phyloP scores from a whole-genome alignment of 306 rosid species.

The Fragaria ananassa region DNA sequence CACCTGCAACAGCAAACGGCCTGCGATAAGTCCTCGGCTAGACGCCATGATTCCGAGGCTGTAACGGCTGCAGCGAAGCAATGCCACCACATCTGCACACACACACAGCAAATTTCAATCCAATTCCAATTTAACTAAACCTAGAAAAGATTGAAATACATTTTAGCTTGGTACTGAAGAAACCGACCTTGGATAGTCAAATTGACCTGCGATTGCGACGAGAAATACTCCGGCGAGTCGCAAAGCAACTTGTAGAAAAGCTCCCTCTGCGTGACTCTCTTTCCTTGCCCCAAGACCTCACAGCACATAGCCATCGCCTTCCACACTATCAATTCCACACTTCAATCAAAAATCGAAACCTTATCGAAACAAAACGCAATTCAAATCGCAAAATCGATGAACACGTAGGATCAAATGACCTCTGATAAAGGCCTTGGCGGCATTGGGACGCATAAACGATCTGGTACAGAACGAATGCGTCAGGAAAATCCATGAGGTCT shows the following conservation, averaged over 20 bases:
- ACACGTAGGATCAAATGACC: slow-evolving; percentile 23
- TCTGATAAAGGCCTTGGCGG: slow-evolving; percentile 71
- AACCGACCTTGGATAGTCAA: slow-evolving; percentile 77
- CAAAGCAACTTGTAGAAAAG: slow-evolving; percentile 82
- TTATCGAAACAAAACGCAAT: neutral
- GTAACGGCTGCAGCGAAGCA: slow-evolving; percentile 84
- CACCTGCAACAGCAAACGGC: slow-evolving; percentile 74
- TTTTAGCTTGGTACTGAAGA: neutral
- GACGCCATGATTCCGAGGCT: slow-evolving; percentile 98
- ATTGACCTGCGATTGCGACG: slow-evolving; percentile 74
- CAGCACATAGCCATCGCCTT: slow-evolving; percentile 86
- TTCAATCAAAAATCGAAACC: neutral
- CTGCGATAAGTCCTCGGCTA: slow-evolving; percentile 77
- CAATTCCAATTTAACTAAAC: neutral
- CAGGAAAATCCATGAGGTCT: slow-evolving; percentile 61
- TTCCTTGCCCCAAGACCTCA: slow-evolving; percentile 64
- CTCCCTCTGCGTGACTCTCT: slow-evolving; percentile 88
- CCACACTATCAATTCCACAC: slow-evolving; percentile 52
- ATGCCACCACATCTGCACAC: slow-evolving; percentile 69
- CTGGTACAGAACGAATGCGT: slow-evolving; percentile 56
- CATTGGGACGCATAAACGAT: slow-evolving; percentile 69
- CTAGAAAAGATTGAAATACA: neutral
- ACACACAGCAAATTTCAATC: neutral
- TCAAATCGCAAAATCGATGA: neutral
- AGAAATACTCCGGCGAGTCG: slow-evolving; percentile 60